phyloP scores from a whole-genome alignment of 306 rosid genomes.

The Sicyos edulis region DNA sequence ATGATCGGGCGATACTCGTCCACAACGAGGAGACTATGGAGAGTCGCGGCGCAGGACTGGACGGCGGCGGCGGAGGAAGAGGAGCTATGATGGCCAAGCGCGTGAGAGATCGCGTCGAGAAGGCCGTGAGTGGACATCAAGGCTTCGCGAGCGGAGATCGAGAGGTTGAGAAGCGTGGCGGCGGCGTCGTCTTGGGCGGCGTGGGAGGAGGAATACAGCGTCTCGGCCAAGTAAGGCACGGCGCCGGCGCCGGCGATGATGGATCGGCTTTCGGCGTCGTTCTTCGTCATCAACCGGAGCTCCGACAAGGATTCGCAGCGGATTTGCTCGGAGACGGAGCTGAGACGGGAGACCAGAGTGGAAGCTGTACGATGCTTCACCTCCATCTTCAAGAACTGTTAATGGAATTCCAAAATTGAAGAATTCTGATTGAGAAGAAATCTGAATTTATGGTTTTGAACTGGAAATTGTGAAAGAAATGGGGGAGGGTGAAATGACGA shows the following conservation, averaged over 20 bases:
- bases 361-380: constrained; percentile 39
- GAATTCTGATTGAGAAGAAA: constrained; percentile 9
- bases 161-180: constrained; percentile 75
- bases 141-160: constrained; percentile 52
- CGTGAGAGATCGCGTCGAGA: constrained; percentile 75
- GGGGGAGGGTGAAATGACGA: not conserved
- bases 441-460: constrained; percentile 1
- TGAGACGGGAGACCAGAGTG: constrained; percentile 48
- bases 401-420: not conserved
- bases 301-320: constrained; percentile 55
- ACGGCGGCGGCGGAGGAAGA: constrained; percentile 59
- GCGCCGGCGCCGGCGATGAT: constrained; percentile 67
- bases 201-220: constrained; percentile 59
- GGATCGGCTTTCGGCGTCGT: constrained; percentile 61
- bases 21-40: constrained; percentile 69
- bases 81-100: constrained; percentile 46
- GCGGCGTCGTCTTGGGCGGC: constrained; percentile 76
- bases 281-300: constrained; percentile 61
- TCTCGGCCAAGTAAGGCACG: constrained; percentile 60
- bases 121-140: constrained; percentile 76
- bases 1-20: constrained; percentile 65
- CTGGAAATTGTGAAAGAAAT: not conserved
- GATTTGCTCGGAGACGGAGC: constrained; percentile 72
- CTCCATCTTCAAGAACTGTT: constrained; percentile 40
- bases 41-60: constrained; percentile 73